Percentiles rank a stretch among this genome's conserved stretches.
Evolutionary conservation across 139 green algal genomes (phyloP).

Genomic region (Chlorella sp.): DNA sequence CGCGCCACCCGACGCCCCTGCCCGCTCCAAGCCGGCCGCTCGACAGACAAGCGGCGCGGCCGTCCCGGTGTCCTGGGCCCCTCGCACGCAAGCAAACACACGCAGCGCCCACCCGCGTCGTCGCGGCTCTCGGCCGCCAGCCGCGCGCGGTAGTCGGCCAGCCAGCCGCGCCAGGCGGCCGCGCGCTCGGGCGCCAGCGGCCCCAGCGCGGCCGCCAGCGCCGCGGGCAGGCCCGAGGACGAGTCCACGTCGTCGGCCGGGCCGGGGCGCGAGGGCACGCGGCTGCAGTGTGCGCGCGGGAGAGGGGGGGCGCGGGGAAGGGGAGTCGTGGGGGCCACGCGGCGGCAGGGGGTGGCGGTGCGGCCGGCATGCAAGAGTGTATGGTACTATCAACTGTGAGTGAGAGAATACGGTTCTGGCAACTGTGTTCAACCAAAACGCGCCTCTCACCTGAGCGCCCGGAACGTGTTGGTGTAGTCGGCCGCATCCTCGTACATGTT

Average conservation of each 20-base stretch:
- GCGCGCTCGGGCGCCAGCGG: constrained; percentile 37
- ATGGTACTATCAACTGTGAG: too few relatives aligned
- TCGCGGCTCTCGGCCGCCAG: constrained; percentile 54
- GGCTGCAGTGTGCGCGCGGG: too few relatives aligned
- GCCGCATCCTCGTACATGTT: constrained; percentile 39
- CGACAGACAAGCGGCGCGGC: too few relatives aligned
- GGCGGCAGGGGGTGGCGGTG: background rate
- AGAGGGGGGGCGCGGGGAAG: too few relatives aligned
- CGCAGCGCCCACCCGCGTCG: constrained; percentile 34
- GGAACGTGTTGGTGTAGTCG: constrained; percentile 86
- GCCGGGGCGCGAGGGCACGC: too few relatives aligned
- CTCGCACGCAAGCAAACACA: background rate
- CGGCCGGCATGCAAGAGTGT: too few relatives aligned
- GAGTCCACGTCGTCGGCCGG: background rate
- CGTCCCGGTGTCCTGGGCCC: too few relatives aligned
- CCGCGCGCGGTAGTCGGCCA: constrained; percentile 48
- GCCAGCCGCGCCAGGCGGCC: constrained; percentile 63
- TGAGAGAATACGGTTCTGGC: too few relatives aligned
- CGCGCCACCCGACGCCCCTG: too few relatives aligned
- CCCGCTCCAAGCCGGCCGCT: too few relatives aligned
- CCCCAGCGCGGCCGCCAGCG: constrained; percentile 29
- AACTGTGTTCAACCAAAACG: too few relatives aligned
- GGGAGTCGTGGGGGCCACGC: too few relatives aligned
- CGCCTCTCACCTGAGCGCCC: constrained; percentile 61
- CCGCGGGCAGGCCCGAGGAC: constrained; percentile 4